Conservation (phyloP, 768 basidiomycete species). For the Suillus ampliporus region DNA sequence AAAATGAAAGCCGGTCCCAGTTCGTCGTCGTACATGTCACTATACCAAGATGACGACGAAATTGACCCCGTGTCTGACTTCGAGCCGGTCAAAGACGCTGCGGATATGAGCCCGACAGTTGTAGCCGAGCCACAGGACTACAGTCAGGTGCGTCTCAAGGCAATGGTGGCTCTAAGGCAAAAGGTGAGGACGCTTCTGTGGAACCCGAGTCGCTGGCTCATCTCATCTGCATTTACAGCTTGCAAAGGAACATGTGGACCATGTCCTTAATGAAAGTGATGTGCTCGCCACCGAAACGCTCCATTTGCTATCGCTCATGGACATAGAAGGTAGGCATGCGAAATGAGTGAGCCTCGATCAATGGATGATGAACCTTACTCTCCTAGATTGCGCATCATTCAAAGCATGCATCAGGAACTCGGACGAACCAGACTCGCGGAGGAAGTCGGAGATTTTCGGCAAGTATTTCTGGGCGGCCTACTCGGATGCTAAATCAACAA, state of each 20-base stretch:
- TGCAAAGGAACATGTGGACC: slow-evolving; percentile 1
- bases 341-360: neutral
- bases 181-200: neutral
- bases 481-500: neutral
- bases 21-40: slow-evolving; percentile 1
- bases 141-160: neutral
- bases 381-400: neutral
- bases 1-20: slow-evolving; percentile 21
- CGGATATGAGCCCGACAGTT: slow-evolving; percentile 7
- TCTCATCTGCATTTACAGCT: slow-evolving; percentile 4
- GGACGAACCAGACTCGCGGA: slow-evolving; percentile 1
- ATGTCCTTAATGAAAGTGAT: neutral
- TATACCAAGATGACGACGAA: slow-evolving; percentile 33
- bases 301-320: slow-evolving; percentile 2
- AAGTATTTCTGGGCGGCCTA: slow-evolving; percentile 4
- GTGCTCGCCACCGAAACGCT: neutral
- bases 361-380: no score
- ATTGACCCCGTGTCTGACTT: slow-evolving; percentile 30
- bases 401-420: neutral
- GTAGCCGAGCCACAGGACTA: slow-evolving; percentile 2
- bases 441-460: neutral
- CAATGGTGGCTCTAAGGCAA: slow-evolving; percentile 1
- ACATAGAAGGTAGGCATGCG: neutral
- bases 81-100: slow-evolving; percentile 20
- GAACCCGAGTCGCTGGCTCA: neutral